Evolutionary conservation across 169 alveolate genomes (phyloP).

Genomic region (Babesia caballi): DNA sequence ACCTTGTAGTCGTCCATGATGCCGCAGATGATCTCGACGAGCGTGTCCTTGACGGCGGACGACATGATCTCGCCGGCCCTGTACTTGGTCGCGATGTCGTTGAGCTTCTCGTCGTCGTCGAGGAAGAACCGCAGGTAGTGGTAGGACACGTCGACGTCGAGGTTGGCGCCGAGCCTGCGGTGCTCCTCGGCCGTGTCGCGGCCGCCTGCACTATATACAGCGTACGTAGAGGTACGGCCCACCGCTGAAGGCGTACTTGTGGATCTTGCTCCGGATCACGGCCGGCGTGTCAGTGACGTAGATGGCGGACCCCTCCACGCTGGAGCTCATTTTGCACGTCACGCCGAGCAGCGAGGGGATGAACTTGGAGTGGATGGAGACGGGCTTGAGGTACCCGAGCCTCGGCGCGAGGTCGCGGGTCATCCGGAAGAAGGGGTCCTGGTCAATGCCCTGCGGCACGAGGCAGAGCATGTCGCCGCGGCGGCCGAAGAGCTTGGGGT

Average conservation of each 20-base stretch:
- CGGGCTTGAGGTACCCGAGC: constrained; percentile 90
- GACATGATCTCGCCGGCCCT: constrained; percentile 94
- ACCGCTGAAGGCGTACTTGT: constrained; percentile 94
- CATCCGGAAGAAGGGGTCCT: constrained; percentile 99
- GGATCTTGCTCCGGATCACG: constrained; percentile 90
- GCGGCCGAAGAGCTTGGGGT: constrained; percentile 85
- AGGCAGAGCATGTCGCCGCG: constrained; percentile 88
- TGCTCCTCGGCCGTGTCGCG: constrained; percentile 92
- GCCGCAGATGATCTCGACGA: constrained; percentile 82
- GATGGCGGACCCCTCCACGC: constrained; percentile 85
- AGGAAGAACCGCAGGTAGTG: constrained; percentile 89
- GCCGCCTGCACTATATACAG: constrained; percentile 76
- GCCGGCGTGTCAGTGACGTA: constrained; percentile 93
- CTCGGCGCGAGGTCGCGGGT: constrained; percentile 96
- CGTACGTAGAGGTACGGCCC: not conserved
- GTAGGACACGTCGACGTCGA: constrained; percentile 95
- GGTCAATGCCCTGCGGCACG: constrained; percentile 98
- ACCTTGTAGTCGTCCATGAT: constrained; percentile 83
- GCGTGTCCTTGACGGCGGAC: constrained; percentile 90
- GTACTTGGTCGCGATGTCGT: constrained; percentile 90
- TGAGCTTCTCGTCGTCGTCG: constrained; percentile 92
- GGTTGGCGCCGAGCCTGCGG: constrained; percentile 91
- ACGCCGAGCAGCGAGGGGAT: constrained; percentile 95
- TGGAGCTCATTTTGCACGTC: constrained; percentile 67
- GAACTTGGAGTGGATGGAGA: constrained; percentile 92